Evolutionary conservation across 2,329 filamentous ascomycete genomes (phyloP).

Genomic region (Fusarium lyarnte): DNA sequence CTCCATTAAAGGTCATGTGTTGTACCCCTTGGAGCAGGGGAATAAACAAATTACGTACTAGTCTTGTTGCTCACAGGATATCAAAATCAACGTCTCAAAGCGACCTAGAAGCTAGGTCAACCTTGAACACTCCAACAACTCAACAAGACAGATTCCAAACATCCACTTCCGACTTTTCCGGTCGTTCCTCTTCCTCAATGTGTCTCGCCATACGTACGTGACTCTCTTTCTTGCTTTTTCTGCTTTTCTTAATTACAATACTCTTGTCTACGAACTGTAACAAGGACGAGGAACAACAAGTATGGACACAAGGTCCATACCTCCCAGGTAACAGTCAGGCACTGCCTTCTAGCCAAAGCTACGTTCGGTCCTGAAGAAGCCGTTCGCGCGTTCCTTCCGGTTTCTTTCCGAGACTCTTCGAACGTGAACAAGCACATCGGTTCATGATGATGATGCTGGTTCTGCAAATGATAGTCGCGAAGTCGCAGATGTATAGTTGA

Average conservation of each 20-base stretch:
- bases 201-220: background rate
- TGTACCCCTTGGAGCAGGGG: slow-evolving; percentile 30
- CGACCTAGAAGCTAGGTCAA: slow-evolving; percentile 10
- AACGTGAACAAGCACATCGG: background rate
- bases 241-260: background rate
- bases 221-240: background rate
- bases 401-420: background rate
- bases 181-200: background rate
- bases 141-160: background rate
- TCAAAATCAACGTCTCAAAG: slow-evolving; percentile 10
- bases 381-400: background rate
- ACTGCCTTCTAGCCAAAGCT: background rate
- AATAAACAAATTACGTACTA: slow-evolving; percentile 41
- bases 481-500: background rate
- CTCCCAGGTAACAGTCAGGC: background rate
- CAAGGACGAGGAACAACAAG: background rate
- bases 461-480: background rate
- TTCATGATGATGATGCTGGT: background rate
- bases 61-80: slow-evolving; percentile 23
- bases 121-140: slow-evolving; percentile 13
- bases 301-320: background rate
- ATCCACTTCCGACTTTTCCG: background rate
- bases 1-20: slow-evolving; percentile 42
- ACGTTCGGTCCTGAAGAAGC: background rate
- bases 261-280: background rate